Evolutionary conservation across 1,284 basidiomycete genomes (phyloP).

Genomic region (Leccinum angustisporum): DNA sequence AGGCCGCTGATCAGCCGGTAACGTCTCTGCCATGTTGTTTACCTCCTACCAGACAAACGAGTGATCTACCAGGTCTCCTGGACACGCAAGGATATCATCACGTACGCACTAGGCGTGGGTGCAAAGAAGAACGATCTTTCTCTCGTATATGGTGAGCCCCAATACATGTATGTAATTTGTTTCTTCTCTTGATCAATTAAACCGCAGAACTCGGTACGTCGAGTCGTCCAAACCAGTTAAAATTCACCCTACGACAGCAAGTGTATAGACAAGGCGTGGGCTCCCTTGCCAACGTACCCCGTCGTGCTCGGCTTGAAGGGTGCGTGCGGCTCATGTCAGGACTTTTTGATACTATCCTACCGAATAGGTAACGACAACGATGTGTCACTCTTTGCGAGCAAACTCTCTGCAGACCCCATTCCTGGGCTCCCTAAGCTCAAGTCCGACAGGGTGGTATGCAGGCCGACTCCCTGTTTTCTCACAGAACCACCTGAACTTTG

Average conservation of each 20-base stretch:
- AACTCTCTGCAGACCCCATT: conserved; percentile 42
- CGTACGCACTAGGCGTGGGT: conserved; percentile 32
- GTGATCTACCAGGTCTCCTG: conserved; percentile 28
- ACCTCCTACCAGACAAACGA: neutral
- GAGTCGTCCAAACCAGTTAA: neutral
- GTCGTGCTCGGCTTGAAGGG: conserved; percentile 59
- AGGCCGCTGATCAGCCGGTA: conserved; percentile 24
- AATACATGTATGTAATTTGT: neutral
- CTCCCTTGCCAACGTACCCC: conserved; percentile 56
- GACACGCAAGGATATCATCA: conserved; percentile 35
- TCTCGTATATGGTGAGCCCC: conserved; percentile 30
- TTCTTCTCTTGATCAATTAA: neutral
- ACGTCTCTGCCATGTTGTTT: neutral
- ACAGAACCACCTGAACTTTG: neutral
- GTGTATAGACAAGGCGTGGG: conserved; percentile 46
- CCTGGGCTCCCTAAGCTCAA: conserved; percentile 68
- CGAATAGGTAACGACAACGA: conserved; percentile 53
- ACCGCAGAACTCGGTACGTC: conserved; percentile 34
- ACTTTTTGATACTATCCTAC: neutral
- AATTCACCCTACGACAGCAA: neutral
- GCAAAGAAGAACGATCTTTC: conserved; percentile 33
- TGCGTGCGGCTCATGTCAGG: conserved; percentile 15
- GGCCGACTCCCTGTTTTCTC: neutral
- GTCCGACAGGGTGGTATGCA: conserved; percentile 61
- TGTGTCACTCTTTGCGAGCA: conserved; percentile 62